Percentiles rank a stretch among this genome's conserved stretches.
phyloP scores from a whole-genome alignment of 1,139 yeast genomes.

The Kodamaea fungicola region DNA sequence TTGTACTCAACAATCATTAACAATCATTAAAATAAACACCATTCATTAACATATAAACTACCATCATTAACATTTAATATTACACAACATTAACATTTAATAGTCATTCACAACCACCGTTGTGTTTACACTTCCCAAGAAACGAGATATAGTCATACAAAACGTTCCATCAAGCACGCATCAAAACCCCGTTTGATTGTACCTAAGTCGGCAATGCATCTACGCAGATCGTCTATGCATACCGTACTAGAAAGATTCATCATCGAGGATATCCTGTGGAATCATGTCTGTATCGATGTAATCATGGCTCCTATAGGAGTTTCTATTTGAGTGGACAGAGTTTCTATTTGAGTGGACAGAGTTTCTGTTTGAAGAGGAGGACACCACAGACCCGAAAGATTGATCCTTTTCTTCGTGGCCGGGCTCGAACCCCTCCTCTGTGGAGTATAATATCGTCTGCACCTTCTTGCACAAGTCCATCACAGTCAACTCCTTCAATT shows the following conservation, averaged over 20 bases:
- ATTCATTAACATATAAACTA: no score
- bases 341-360: not conserved
- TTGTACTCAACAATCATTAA: no score
- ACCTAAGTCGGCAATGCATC: no score
- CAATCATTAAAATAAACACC: no score
- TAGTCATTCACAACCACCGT: no score
- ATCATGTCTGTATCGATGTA: slow-evolving; percentile 4
- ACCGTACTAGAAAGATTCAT: slow-evolving; percentile 5
- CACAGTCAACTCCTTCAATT: slow-evolving; percentile 27
- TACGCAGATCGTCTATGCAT: no score
- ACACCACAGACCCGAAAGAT: not conserved
- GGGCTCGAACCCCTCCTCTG: slow-evolving; percentile 71
- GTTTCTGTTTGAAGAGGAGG: not conserved
- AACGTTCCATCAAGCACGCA: no score
- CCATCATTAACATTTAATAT: no score
- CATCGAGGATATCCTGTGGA: slow-evolving; percentile 7
- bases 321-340: not conserved
- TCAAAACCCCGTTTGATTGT: no score
- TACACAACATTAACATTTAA: no score
- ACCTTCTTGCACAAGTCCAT: slow-evolving; percentile 54
- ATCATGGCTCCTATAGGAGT: not conserved
- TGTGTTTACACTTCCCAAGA: no score
- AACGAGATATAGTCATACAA: no score
- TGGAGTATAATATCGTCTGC: slow-evolving; percentile 72
- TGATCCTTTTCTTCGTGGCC: slow-evolving; percentile 28